Evolutionary conservation across 331 rosid genomes (phyloP).

Genomic region (Quercus lobata): DNA sequence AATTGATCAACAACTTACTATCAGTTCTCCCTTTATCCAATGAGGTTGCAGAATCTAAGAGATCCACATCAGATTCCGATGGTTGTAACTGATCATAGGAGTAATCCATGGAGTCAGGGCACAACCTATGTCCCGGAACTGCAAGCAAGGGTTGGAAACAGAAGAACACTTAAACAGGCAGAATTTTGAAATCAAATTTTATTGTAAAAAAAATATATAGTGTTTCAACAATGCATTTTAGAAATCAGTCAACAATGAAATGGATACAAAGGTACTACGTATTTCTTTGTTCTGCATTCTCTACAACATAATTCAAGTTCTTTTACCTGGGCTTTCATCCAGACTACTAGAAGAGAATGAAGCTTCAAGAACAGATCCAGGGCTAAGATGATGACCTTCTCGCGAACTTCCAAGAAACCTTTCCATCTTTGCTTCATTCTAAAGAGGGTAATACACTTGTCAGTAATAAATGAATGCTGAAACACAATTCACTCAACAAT

Average conservation of each 20-base stretch:
- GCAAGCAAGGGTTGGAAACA: conserved; percentile 15
- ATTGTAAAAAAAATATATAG: neutral
- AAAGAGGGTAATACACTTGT: conserved; percentile 15
- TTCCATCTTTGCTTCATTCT: conserved; percentile 41
- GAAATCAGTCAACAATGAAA: neutral
- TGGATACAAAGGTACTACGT: neutral
- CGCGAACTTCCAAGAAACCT: conserved; percentile 29
- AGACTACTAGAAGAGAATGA: conserved; percentile 84
- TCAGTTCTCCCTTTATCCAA: conserved; percentile 25
- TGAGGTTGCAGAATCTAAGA: conserved; percentile 62
- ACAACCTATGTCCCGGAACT: conserved; percentile 51
- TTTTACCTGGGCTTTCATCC: conserved; percentile 82
- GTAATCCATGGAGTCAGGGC: conserved; percentile 39
- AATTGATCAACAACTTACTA: conserved; percentile 23
- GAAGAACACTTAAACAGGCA: neutral
- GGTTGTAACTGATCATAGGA: conserved; percentile 33
- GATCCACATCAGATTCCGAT: conserved; percentile 35
- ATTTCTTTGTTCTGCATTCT: neutral
- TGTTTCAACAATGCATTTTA: neutral
- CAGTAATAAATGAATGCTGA: conserved; percentile 9
- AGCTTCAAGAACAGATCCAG: conserved; percentile 91
- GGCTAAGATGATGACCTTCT: conserved; percentile 58
- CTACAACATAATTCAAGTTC: neutral
- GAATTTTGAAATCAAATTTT: neutral
- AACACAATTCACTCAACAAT: neutral